phyloP scores from a whole-genome alignment of 148 eudicot species.

The Dianthus caryophyllus region DNA sequence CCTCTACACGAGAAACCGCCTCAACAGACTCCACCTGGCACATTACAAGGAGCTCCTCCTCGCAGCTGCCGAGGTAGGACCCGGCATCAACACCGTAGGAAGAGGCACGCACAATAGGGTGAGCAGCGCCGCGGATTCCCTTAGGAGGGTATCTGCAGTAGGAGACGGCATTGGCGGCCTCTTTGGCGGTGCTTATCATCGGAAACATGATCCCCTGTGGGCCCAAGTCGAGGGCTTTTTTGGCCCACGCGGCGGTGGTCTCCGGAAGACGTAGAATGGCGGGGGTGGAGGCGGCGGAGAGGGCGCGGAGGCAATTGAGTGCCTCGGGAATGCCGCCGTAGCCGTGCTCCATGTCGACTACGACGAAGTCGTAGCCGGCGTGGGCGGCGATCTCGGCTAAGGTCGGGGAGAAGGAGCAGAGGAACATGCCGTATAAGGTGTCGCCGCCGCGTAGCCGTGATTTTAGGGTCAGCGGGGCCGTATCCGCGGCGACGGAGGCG shows the following conservation, averaged over 20 bases:
- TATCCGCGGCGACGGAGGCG: not conserved
- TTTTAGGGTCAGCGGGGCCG: slow-evolving; percentile 24
- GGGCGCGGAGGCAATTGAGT: slow-evolving; percentile 59
- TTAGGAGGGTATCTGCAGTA: slow-evolving; percentile 76
- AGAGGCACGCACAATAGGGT: slow-evolving; percentile 78
- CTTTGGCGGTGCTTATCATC: slow-evolving; percentile 48
- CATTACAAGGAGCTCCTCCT: slow-evolving; percentile 72
- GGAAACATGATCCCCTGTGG: slow-evolving; percentile 91
- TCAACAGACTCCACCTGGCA: slow-evolving; percentile 79
- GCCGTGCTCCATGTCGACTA: slow-evolving; percentile 93
- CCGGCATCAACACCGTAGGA: slow-evolving; percentile 63
- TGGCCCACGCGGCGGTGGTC: slow-evolving; percentile 59
- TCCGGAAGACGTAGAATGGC: slow-evolving; percentile 78
- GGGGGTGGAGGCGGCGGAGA: slow-evolving; percentile 55
- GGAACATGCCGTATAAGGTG: slow-evolving; percentile 78
- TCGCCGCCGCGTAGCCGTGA: slow-evolving; percentile 59
- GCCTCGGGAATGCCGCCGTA: slow-evolving; percentile 61
- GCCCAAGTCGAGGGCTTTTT: slow-evolving; percentile 89
- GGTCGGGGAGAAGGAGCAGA: slow-evolving; percentile 64
- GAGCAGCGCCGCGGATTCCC: slow-evolving; percentile 87
- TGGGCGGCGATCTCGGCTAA: slow-evolving; percentile 81
- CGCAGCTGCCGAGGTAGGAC: slow-evolving; percentile 49
- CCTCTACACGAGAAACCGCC: slow-evolving; percentile 46
- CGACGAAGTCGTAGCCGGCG: slow-evolving; percentile 76
- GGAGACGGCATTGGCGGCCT: slow-evolving; percentile 66